Base-by-base conservation (phyloP, 805 yeast genomes). In the Cyberlindnera maclurae region DNA sequence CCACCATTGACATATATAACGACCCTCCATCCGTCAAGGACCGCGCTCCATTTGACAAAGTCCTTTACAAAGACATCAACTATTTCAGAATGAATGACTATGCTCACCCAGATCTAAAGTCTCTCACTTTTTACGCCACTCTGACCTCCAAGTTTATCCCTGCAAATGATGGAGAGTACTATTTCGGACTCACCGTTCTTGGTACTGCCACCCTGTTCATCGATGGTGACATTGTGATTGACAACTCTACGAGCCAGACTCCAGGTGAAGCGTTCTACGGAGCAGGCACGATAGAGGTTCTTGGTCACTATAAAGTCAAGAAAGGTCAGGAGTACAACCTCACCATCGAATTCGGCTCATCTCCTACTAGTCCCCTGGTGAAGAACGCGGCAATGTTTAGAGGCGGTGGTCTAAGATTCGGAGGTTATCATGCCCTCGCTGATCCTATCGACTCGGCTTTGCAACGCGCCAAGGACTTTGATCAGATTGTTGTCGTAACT, bases 191-290 rank as follows among this genome's bases (percentile, higher is more conserved):
- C 37, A 59, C 73, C 9, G 71, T 70, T 15, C 54, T 60, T 36
- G 83, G 83, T 10, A 71, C 79, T 29, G 80, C 76, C 13, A 66
- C 66, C 47, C 42, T 78, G 13, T 78, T 62, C 49, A 54, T 77
- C 36, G 70, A 77, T 50, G 79, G 56, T 38, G 49, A 65, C 45
- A 55, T 75, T 42, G 59, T 78, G 15, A 65, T 74, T 33, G 80
- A 77, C 52, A 75, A 77, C 53, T 64, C 62, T 41, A 70, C 75
- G 24, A 50, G 62, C n/a, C 82, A 77, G 56, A 54, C 39, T 3
- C 51, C 47, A 12, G 82, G 81, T n/a, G 62, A 61, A 16, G 64
- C 69, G 1, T 76, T 73, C 59, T 73, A 71, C 54, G 77, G 75
- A 5, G 51, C 58, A 48, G 82, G 79, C 20, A 67, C 82, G 8